Evolutionary conservation across 2,329 filamentous ascomycete species (phyloP).

Genomic region (Xylaria sp.): DNA sequence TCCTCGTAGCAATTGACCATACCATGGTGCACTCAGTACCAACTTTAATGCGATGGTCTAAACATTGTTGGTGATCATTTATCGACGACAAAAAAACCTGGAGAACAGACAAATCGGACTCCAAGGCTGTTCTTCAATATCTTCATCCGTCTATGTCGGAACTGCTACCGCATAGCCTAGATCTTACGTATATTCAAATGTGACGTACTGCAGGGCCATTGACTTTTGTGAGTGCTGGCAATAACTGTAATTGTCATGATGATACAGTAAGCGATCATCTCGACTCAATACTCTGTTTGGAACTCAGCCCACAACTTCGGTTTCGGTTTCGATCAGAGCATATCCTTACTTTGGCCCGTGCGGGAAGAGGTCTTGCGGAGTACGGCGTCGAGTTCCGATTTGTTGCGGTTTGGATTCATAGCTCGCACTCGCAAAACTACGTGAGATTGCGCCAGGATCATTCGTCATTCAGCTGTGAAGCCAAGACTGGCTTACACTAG

Average conservation of each 20-base stretch:
- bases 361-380: background rate
- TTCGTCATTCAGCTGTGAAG: slow-evolving; percentile 9
- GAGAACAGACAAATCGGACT: background rate
- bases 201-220: background rate
- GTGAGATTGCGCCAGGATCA: slow-evolving; percentile 1
- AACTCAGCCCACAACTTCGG: slow-evolving; percentile 10
- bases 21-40: too few relatives aligned
- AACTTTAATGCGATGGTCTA: background rate
- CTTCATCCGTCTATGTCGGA: background rate
- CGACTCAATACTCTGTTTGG: background rate
- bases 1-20: background rate
- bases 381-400: slow-evolving; percentile 5
- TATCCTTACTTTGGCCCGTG: background rate
- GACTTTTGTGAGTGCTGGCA: background rate
- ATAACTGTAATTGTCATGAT: slow-evolving; percentile 28
- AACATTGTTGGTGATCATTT: background rate
- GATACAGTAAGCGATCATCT: slow-evolving; percentile 29
- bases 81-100: background rate
- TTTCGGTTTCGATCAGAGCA: slow-evolving; percentile 13
- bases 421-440: slow-evolving; percentile 1
- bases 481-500: slow-evolving; percentile 7
- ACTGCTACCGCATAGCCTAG: background rate
- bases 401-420: background rate
- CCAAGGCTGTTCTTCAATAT: too few relatives aligned
- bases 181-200: background rate